A percentile compares a stretch with the other conserved stretches of the same genome.
Evolutionary conservation across 2,329 filamentous ascomycete genomes (phyloP).

Genomic region (Fusarium sacchari): DNA sequence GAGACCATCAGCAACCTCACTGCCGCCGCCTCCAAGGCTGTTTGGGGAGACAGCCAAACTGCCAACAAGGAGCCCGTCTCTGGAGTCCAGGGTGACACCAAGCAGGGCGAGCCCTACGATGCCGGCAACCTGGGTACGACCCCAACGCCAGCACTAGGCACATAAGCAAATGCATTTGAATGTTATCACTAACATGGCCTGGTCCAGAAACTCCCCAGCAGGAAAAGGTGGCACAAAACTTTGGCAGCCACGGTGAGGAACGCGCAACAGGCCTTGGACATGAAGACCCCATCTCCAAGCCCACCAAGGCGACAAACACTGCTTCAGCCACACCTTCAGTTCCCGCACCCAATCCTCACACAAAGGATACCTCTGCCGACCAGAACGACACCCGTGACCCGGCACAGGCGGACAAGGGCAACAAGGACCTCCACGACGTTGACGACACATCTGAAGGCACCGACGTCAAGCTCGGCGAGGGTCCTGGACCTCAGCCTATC

Average conservation of each 20-base stretch:
- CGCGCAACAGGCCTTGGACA: slow-evolving; percentile 5
- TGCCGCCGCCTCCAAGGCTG: slow-evolving; percentile 52
- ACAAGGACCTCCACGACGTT: slow-evolving; percentile 50
- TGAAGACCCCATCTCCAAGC: slow-evolving; percentile 1
- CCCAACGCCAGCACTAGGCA: neutral
- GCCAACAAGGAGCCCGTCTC: slow-evolving; percentile 72
- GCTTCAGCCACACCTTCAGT: neutral
- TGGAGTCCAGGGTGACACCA: slow-evolving; percentile 74
- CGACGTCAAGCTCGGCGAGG: slow-evolving; percentile 47
- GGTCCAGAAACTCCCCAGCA: slow-evolving; percentile 28
- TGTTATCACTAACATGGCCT: neutral
- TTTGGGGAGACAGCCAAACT: slow-evolving; percentile 56
- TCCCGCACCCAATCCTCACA: neutral
- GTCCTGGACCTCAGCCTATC: slow-evolving; percentile 40
- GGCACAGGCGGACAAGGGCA: slow-evolving; percentile 43
- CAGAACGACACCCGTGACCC: slow-evolving; percentile 56
- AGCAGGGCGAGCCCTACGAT: slow-evolving; percentile 78
- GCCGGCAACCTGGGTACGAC: slow-evolving; percentile 74
- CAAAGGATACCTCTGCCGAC: slow-evolving; percentile 36
- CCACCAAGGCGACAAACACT: neutral
- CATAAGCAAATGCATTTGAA: neutral
- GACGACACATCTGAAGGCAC: slow-evolving; percentile 38
- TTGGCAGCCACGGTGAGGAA: slow-evolving; percentile 20
- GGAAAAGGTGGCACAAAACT: slow-evolving; percentile 30
- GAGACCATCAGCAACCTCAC: slow-evolving; percentile 70